Base-by-base conservation (phyloP, 306 rosid species). In the Senna tora region DNA sequence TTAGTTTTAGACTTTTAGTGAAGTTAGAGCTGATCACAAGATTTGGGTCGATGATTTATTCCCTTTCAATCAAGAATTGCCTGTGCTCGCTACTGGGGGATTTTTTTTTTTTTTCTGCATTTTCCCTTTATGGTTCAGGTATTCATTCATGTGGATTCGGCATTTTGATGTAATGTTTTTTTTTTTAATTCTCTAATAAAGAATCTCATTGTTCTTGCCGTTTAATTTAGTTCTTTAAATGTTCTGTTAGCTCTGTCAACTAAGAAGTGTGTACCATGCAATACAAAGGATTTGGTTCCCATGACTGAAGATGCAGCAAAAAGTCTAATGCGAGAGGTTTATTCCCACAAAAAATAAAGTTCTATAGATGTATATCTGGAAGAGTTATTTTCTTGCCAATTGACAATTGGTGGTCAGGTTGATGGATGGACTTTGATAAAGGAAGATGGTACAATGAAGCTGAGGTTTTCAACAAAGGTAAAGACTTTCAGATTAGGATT, bases 401-500 rank as follows among this genome's bases (percentile, higher is more conserved):
- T 73, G 14, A 57, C 13, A 21, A 45, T 41, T 4, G 12, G 62
- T 66, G 36, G 41, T 58, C 70, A 92, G 97, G 88, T 86, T 38
- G 65, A 81, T 0, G 87, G 84, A 28, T 92, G 97, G 97, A 67
- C 78, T 73, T 77, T 92, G 87, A 73, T 84, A 17, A 83, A 66
- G 20, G 93, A 89, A 88, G 83, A 78, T 46, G 90, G 87, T 54
- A 43, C 39, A 7, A 70, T 86, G 76, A 92, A 85, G 83, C 75
- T 92, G 78, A 86, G 65, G 25, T 78, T 75, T 41, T 77, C 89
- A 51, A 81, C 85, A 89, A 89, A 79, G 85, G 93, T 89, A 45
- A 92, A 89, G 82, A 83, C 79, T 74, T 92, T 89, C 77, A 79
- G 75, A 8, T 89, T 86, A 83, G 97, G 96, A 65, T 65, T 92